Evolutionary conservation across 148 eudicot genomes (phyloP).

Genomic region (Persicaria tinctoria): DNA sequence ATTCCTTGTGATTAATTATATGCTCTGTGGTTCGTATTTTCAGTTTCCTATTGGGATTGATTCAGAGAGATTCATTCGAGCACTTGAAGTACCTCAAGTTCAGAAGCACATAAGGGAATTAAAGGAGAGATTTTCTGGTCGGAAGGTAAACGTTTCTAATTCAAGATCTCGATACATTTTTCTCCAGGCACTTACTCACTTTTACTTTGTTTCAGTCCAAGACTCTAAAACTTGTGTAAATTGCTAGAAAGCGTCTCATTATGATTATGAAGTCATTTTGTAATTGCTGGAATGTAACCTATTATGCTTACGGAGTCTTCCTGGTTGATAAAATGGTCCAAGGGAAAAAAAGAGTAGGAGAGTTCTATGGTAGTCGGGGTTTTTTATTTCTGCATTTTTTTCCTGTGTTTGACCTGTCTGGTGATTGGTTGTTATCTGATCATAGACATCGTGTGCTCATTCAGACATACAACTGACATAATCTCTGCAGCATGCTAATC

Average conservation of each 20-base stretch:
- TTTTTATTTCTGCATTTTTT: neutral
- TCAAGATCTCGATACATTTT: neutral
- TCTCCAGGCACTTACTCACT: neutral
- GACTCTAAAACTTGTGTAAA: neutral
- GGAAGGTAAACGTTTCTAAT: conserved; percentile 51
- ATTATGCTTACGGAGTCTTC: neutral
- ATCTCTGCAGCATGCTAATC: conserved; percentile 1
- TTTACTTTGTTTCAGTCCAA: neutral
- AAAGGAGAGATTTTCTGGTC: conserved; percentile 81
- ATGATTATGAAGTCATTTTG: neutral
- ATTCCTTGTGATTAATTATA: conserved; percentile 11
- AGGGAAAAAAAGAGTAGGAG: neutral
- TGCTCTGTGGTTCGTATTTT: conserved; percentile 11
- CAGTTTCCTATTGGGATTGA: conserved; percentile 98
- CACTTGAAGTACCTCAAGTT: conserved; percentile 66
- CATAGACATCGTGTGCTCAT: neutral
- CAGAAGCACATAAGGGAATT: conserved; percentile 78
- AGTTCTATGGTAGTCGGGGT: neutral
- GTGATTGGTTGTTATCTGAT: neutral
- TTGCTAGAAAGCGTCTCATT: neutral
- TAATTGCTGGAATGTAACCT: neutral
- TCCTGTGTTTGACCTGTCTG: neutral
- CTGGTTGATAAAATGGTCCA: neutral
- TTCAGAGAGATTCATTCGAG: conserved; percentile 79
- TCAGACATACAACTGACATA: neutral